Percentiles rank a stretch among this genome's conserved stretches.
phyloP scores from a whole-genome alignment of 768 basidiomycete species.

The Hygrocybe coccinea region DNA sequence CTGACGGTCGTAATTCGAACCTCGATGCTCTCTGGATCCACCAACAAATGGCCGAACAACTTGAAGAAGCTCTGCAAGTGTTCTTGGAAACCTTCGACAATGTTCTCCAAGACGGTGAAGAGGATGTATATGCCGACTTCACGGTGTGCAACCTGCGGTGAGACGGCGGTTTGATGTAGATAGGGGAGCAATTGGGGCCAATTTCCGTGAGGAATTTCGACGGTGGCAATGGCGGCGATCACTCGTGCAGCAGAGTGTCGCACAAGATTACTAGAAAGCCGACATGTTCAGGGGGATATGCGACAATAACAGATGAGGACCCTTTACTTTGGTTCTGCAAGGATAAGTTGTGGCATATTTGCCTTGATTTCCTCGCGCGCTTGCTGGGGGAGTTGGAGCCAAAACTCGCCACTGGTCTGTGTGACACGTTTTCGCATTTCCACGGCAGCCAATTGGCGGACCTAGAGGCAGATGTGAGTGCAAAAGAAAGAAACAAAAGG shows the following conservation, averaged over 20 bases:
- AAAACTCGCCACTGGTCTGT: constrained; percentile 74
- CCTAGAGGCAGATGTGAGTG: constrained; percentile 42
- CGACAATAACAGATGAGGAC: constrained; percentile 10
- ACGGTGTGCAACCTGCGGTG: constrained; percentile 65
- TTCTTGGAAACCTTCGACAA: constrained; percentile 84
- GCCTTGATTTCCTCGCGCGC: constrained; percentile 81
- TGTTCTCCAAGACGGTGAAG: constrained; percentile 85
- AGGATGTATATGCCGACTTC: constrained; percentile 91
- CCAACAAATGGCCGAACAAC: constrained; percentile 66
- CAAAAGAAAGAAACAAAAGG: background rate
- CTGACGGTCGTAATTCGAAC: constrained; percentile 87
- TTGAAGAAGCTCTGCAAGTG: constrained; percentile 71
- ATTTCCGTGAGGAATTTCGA: constrained; percentile 72
- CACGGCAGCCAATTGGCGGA: constrained; percentile 94
- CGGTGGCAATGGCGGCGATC: constrained; percentile 84
- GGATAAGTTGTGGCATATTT: constrained; percentile 71
- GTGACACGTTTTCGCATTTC: constrained; percentile 91
- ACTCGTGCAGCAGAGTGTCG: constrained; percentile 91
- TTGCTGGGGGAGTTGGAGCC: constrained; percentile 64
- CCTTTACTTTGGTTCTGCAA: constrained; percentile 76
- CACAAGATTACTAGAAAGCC: constrained; percentile 65
- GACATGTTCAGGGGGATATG: constrained; percentile 5
- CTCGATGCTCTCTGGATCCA: constrained; percentile 81
- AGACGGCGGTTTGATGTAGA: constrained; percentile 72
- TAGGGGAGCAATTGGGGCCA: constrained; percentile 90